phyloP scores from a whole-genome alignment of 2,329 filamentous ascomycete species.

The Aspergillus viridinutans region DNA sequence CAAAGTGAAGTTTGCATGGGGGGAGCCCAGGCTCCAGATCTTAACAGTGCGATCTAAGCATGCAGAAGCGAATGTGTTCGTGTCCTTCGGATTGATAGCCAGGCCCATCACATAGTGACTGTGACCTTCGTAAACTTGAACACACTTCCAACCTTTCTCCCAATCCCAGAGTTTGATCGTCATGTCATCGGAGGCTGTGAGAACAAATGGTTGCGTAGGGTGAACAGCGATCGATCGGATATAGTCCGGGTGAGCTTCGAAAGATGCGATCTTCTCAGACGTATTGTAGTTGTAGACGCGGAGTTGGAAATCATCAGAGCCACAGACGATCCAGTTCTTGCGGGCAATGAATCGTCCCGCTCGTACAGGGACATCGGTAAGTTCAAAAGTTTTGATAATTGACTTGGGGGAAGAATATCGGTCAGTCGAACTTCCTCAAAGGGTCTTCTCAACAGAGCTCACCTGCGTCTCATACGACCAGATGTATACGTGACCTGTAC shows the following conservation, averaged over 20 bases:
- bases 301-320: slow-evolving; percentile 83
- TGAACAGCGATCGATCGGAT: slow-evolving; percentile 96
- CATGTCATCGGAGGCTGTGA: slow-evolving; percentile 97
- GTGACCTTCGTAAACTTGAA: slow-evolving; percentile 94
- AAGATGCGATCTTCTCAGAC: slow-evolving; percentile 94
- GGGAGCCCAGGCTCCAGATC: slow-evolving; percentile 92
- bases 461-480: slow-evolving; percentile 95
- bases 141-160: slow-evolving; percentile 97
- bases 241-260: slow-evolving; percentile 97
- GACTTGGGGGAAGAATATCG: slow-evolving; percentile 46
- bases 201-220: slow-evolving; percentile 88
- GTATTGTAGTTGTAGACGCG: slow-evolving; percentile 99
- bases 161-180: slow-evolving; percentile 99
- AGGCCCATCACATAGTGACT: slow-evolving; percentile 96
- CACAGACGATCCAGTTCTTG: slow-evolving; percentile 99
- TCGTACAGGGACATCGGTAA: slow-evolving; percentile 95
- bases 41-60: slow-evolving; percentile 96
- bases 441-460: slow-evolving; percentile 14
- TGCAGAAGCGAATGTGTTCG: slow-evolving; percentile 86
- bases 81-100: slow-evolving; percentile 96
- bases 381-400: slow-evolving; percentile 97
- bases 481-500: slow-evolving; percentile 92
- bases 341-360: slow-evolving; percentile 93
- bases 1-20: slow-evolving; percentile 92
- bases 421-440: slow-evolving; percentile 9